A percentile compares a stretch with the other conserved stretches of the same genome.
Conservation (phyloP, 1,284 basidiomycete genomes). For the Apiotrichum domesticum region DNA sequence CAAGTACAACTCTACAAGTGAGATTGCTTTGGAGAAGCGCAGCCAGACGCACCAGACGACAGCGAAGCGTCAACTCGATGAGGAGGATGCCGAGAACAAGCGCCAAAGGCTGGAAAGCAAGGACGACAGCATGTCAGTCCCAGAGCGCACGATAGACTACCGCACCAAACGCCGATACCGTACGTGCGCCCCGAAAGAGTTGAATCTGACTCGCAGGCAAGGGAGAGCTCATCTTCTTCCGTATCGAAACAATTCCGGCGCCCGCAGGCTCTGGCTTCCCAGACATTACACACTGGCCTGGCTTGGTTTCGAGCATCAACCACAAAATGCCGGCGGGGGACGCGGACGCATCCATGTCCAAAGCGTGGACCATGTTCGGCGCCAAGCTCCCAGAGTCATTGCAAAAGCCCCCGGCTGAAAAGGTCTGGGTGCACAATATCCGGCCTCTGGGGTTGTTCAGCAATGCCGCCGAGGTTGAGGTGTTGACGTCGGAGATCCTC, state of each 20-base stretch:
- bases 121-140: not conserved
- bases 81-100: not conserved
- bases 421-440: slow-evolving; percentile 18
- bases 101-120: not conserved
- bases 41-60: not conserved
- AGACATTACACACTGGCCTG: slow-evolving; percentile 41
- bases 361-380: slow-evolving; percentile 17
- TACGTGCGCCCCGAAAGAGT: not conserved
- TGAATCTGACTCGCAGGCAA: slow-evolving; percentile 14
- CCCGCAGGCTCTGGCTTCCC: slow-evolving; percentile 14
- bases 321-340: slow-evolving; percentile 5
- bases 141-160: slow-evolving; percentile 17
- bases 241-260: slow-evolving; percentile 23
- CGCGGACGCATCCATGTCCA: slow-evolving; percentile 13
- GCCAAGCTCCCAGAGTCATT: slow-evolving; percentile 10
- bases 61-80: not conserved
- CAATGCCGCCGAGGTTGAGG: slow-evolving; percentile 17
- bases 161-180: slow-evolving; percentile 11
- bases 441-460: slow-evolving; percentile 38
- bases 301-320: slow-evolving; percentile 20
- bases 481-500: slow-evolving; percentile 23
- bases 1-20: slow-evolving; percentile 23
- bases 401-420: not conserved
- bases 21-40: slow-evolving; percentile 1
- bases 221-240: slow-evolving; percentile 40